Evolutionary conservation across 2,329 filamentous ascomycete genomes (phyloP).

Genomic region (Neurospora crassa): DNA sequence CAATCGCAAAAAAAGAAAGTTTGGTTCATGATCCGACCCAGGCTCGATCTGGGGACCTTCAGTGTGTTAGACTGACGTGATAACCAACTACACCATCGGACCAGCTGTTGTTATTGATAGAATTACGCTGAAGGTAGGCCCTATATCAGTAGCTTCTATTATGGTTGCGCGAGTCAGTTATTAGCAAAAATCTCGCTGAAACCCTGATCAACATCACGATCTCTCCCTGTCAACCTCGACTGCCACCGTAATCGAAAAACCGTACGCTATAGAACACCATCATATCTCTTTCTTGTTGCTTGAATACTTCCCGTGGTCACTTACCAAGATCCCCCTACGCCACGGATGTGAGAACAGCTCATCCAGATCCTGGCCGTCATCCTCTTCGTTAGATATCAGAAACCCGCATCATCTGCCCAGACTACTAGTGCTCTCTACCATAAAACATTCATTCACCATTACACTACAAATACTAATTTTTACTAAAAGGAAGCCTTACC

Average conservation of each 20-base stretch:
- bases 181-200: no score
- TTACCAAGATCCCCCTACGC: background rate
- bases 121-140: fast-evolving
- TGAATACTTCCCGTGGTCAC: background rate
- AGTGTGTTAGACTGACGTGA: slow-evolving; percentile 33
- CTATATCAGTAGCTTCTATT: background rate
- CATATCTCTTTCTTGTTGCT: background rate
- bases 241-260: background rate
- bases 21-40: background rate
- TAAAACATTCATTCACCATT: background rate
- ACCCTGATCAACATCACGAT: no score
- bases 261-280: background rate
- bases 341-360: background rate
- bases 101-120: background rate
- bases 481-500: background rate
- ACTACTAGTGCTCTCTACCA: background rate
- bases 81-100: slow-evolving; percentile 28
- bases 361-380: background rate
- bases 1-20: background rate
- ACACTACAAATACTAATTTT: background rate
- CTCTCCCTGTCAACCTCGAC: no score
- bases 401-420: background rate
- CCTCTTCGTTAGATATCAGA: background rate
- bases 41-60: slow-evolving; percentile 11
- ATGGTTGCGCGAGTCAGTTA: background rate